These are phyloP conservation scores for Rhizopus sp. DNA, from an alignment of 371 early-diverging fungal genomes.

Conservation along the genomic window DNA sequence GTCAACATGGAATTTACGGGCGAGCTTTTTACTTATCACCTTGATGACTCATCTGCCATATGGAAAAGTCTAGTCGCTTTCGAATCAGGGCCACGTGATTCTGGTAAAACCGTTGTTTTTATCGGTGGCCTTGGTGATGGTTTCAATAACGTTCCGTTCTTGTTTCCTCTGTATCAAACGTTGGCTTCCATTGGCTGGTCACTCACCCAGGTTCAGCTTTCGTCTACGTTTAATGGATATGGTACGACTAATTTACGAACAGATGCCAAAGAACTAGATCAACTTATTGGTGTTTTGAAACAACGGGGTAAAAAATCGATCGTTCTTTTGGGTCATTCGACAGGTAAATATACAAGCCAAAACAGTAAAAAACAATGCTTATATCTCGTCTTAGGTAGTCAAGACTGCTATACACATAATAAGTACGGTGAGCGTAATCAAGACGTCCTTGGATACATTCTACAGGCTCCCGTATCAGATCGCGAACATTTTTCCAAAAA, in stretches of 20 bases:
- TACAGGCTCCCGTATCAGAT: slow-evolving; percentile 61
- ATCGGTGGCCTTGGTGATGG: slow-evolving; percentile 55
- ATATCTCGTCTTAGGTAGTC: slow-evolving; percentile 34
- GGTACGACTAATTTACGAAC: slow-evolving; percentile 44
- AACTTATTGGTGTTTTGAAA: slow-evolving; percentile 36
- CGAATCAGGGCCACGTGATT: slow-evolving; percentile 40
- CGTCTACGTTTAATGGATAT: slow-evolving; percentile 53
- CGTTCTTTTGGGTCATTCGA: slow-evolving; percentile 58
- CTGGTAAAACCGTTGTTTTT: slow-evolving; percentile 42
- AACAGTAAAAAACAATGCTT: neutral
- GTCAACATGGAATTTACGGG: slow-evolving; percentile 22
- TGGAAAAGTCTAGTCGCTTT: slow-evolving; percentile 39
- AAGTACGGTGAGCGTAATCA: slow-evolving; percentile 36
- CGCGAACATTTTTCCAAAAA: slow-evolving; percentile 38
- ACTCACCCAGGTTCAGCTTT: slow-evolving; percentile 50
- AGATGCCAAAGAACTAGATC: slow-evolving; percentile 47
- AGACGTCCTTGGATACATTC: slow-evolving; percentile 39
- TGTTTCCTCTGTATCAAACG: slow-evolving; percentile 28
- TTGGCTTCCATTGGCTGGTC: slow-evolving; percentile 40
- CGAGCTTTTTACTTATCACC: slow-evolving; percentile 20
- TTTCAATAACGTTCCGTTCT: slow-evolving; percentile 50
- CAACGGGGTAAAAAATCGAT: slow-evolving; percentile 40
- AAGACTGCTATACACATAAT: slow-evolving; percentile 52
- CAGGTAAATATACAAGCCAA: slow-evolving; percentile 26
- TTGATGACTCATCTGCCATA: neutral